Percentiles rank a stretch among this genome's conserved stretches.
Evolutionary conservation across 2,329 filamentous ascomycete genomes (phyloP).

Genomic region (Apiospora hydei): DNA sequence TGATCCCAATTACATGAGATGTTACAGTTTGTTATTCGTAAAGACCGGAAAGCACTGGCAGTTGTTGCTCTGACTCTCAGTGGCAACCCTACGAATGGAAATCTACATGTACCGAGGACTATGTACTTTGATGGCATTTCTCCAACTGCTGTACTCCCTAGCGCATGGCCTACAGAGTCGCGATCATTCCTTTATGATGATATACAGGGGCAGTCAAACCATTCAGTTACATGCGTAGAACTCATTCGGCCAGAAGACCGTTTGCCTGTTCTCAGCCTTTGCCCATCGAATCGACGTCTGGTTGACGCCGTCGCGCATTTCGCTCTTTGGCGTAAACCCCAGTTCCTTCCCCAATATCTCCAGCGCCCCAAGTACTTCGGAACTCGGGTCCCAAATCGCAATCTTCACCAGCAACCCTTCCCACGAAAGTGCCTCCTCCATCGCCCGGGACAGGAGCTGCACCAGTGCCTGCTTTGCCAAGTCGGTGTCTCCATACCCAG

Average conservation of each 20-base stretch:
- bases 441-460: neutral
- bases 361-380: neutral
- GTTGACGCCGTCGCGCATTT: neutral
- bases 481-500: neutral
- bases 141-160: neutral
- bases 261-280: neutral
- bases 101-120: too few relatives aligned
- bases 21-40: neutral
- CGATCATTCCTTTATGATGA: neutral
- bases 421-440: neutral
- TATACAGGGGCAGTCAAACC: too few relatives aligned
- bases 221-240: conserved; percentile 17
- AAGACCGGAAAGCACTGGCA: neutral
- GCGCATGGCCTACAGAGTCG: neutral
- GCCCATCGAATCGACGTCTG: conserved; percentile 20
- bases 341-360: neutral
- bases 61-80: neutral
- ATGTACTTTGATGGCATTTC: neutral
- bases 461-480: conserved; percentile 5
- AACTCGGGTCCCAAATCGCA: conserved; percentile 12
- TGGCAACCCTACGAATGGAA: too few relatives aligned
- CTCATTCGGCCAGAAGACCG: conserved; percentile 21
- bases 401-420: neutral
- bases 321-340: neutral
- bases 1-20: neutral